Base-by-base conservation (phyloP, 371 early-diverging fungal species). In the Mortierella sp. region DNA sequence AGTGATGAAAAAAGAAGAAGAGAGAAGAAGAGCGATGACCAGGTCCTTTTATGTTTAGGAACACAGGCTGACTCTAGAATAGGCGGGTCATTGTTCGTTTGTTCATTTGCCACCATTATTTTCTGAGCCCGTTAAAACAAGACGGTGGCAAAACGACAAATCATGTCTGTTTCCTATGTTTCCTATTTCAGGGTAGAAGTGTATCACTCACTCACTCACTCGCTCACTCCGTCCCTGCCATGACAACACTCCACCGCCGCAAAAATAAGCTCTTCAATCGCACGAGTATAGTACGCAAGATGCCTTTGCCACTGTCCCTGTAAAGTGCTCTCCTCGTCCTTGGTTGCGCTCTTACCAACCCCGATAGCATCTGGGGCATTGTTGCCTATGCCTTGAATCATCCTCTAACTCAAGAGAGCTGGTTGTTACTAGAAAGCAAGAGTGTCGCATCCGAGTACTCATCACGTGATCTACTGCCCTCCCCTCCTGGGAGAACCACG, bases 51-150 rank as follows among this genome's bases (percentile, higher is more conserved):
- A 63, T 63, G 16, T 19, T 19, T 14, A 19, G 24, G 24, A 5
- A 21, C 7, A 24, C 7, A 8, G 54, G 31, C 16, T 16, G 60
- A 60, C 31, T 60, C 31, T 14, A 28, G 28, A 26, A n/a, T 8
- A 26, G 28, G 31, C 26, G 50, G 31, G 26, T 55, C 31, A 14
- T n/a, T 60, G 10, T 60, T 34, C 34, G 7, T 63, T 63, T 63
- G 63, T 60, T 34, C 34, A 19, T 63, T 63, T 63, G 63, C 63
- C 63, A 63, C 63, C 63, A 63, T 63, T 63, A 63, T 63, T 63
- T 31, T 34, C 19, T 19, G 63, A 63, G 63, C 63, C 63, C 63
- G 58, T 57, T 38, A 1, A 50, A 16, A 3, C 16, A 2, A 14
- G 16, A 50, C 50, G 63, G 63, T 63, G 63, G 63, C 63, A 63